Percentiles rank a stretch among this genome's conserved stretches.
These are phyloP conservation scores for Rehmannia glutinosa DNA, from an alignment of 257 asterid species.

Conservation along the genomic window DNA sequence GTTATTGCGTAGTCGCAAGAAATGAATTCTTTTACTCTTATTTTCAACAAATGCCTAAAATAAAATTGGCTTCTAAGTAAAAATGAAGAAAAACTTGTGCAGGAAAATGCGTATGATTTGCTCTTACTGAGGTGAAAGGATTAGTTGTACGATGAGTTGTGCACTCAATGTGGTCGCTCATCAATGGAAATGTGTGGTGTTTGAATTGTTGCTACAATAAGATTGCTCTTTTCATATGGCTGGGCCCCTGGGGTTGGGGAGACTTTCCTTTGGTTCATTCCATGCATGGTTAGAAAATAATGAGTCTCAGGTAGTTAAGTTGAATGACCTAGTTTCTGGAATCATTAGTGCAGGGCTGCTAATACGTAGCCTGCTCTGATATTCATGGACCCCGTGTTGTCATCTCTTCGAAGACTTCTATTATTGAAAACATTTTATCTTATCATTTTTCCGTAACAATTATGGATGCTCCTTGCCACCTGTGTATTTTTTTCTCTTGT, in stretches of 20 bases:
- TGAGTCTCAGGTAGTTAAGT: background rate
- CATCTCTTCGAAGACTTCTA: no score
- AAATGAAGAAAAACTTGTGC: no score
- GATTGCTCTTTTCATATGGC: background rate
- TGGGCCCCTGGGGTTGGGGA: background rate
- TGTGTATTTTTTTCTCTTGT: no score
- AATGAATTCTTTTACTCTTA: background rate
- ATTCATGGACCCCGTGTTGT: no score
- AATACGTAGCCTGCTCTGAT: no score
- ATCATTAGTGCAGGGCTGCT: no score
- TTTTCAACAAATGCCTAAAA: background rate
- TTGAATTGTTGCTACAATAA: no score
- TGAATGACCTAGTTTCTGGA: background rate
- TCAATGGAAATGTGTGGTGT: background rate
- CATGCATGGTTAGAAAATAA: background rate
- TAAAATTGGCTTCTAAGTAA: background rate
- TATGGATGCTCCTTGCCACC: no score
- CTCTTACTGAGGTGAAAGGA: background rate
- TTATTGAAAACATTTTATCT: no score
- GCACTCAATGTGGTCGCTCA: background rate
- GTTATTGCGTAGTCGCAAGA: background rate
- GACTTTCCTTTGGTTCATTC: background rate
- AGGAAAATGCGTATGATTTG: background rate
- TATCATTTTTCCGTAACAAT: no score
- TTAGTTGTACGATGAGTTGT: background rate